Conservation (phyloP, 2,329 filamentous ascomycete genomes). For the Calonectria leucothoes region DNA sequence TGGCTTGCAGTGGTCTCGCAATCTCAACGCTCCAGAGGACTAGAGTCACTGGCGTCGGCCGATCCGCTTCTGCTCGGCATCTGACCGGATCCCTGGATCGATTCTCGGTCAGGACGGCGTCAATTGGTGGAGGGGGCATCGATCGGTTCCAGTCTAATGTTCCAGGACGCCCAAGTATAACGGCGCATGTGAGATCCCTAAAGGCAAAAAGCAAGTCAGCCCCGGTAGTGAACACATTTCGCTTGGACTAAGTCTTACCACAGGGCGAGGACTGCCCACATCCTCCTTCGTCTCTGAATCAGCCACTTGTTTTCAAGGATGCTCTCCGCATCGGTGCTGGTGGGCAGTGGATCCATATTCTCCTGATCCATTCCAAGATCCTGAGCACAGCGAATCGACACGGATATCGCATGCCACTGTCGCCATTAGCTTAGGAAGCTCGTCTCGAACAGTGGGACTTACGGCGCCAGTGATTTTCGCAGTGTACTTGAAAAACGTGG, state of each 20-base stretch:
- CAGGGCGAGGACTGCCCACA: constrained; percentile 66
- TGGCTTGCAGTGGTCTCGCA: constrained; percentile 61
- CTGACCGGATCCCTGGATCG: constrained; percentile 60
- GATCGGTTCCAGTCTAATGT: constrained; percentile 62
- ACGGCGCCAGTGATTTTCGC: constrained; percentile 69
- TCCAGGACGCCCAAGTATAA: constrained; percentile 66
- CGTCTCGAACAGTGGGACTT: constrained; percentile 14
- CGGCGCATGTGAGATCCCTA: constrained; percentile 67
- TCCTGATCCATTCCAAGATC: constrained; percentile 71
- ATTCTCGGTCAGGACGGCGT: constrained; percentile 61
- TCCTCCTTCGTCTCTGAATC: constrained; percentile 64
- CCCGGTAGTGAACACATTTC: background rate
- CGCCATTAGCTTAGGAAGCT: background rate
- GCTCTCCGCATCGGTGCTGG: constrained; percentile 58
- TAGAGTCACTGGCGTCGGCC: constrained; percentile 67
- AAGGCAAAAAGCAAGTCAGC: background rate
- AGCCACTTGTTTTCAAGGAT: constrained; percentile 68
- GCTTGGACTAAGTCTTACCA: constrained; percentile 41
- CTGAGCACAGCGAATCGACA: constrained; percentile 70
- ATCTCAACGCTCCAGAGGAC: constrained; percentile 63
- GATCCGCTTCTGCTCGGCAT: constrained; percentile 60
- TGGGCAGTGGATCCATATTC: constrained; percentile 62
- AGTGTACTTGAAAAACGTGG: constrained; percentile 68
- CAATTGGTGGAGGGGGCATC: constrained; percentile 63
- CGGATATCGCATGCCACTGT: constrained; percentile 67